Conservation (phyloP, 2,329 filamentous ascomycete genomes). For the Pestalotiopsis sp. region DNA sequence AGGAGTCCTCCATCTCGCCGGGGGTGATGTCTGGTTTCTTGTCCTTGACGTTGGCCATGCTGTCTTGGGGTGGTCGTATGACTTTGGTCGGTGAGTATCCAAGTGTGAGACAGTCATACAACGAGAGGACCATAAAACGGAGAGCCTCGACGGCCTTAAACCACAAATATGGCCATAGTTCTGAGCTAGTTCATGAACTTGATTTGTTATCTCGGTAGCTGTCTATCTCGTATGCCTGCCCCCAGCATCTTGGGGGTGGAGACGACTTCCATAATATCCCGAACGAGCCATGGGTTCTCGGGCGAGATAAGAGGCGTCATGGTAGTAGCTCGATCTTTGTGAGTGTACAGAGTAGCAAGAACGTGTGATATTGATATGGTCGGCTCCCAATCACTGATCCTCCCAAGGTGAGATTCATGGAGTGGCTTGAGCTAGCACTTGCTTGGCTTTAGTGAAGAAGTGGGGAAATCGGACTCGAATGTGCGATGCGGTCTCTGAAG, state of each 20-base stretch:
- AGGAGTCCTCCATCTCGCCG: conserved; percentile 3
- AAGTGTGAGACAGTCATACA: background rate
- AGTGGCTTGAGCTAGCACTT: background rate
- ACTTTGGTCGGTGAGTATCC: too few relatives aligned
- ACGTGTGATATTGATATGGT: background rate
- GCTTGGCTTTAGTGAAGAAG: background rate
- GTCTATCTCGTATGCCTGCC: conserved; percentile 2
- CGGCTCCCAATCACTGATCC: background rate
- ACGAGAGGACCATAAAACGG: background rate
- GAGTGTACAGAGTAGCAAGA: background rate
- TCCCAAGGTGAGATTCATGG: background rate
- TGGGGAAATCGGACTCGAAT: background rate
- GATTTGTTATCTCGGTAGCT: background rate
- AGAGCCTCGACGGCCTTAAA: background rate
- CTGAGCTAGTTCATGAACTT: conserved; percentile 14
- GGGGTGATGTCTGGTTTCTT: conserved; percentile 7
- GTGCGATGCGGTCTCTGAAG: background rate
- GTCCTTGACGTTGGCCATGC: conserved; percentile 8
- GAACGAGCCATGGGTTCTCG: background rate
- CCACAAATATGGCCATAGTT: background rate
- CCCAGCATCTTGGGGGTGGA: background rate
- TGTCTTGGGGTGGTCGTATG: background rate
- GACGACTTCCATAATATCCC: background rate
- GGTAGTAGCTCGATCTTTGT: background rate
- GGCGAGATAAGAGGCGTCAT: conserved; percentile 1